Evolutionary conservation across 2,329 filamentous ascomycete genomes (phyloP).

Genomic region (Trichoderma polysporum): DNA sequence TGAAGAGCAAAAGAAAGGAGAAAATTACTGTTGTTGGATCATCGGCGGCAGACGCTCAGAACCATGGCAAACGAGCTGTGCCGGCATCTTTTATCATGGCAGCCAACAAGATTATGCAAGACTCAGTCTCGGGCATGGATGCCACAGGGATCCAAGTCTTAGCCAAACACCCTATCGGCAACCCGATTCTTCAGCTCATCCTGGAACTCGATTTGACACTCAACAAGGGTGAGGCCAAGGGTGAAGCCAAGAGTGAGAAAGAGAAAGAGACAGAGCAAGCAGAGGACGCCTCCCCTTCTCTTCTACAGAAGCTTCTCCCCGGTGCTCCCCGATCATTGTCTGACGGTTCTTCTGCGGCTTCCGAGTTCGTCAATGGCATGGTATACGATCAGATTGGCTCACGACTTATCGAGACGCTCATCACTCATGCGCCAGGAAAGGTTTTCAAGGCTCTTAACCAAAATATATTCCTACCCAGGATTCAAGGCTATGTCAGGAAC

Average conservation of each 20-base stretch:
- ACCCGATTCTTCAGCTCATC: conserved; percentile 88
- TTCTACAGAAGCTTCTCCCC: conserved; percentile 76
- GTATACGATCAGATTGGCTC: conserved; percentile 91
- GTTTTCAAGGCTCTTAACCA: conserved; percentile 86
- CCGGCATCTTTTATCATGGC: conserved; percentile 77
- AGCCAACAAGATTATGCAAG: conserved; percentile 76
- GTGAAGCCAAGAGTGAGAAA: conserved; percentile 35
- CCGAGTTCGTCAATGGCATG: conserved; percentile 77
- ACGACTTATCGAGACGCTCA: conserved; percentile 81
- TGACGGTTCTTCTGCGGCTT: conserved; percentile 70
- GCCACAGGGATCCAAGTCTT: conserved; percentile 78
- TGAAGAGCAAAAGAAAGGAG: conserved; percentile 93
- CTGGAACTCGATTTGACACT: conserved; percentile 80
- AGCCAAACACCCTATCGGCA: conserved; percentile 85
- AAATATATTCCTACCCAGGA: conserved; percentile 74
- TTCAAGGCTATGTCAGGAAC: conserved; percentile 80
- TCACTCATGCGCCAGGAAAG: conserved; percentile 78
- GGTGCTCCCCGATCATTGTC: conserved; percentile 69
- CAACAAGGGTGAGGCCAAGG: conserved; percentile 65
- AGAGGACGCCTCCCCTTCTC: conserved; percentile 43
- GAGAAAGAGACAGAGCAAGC: conserved; percentile 26
- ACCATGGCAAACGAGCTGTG: conserved; percentile 54
- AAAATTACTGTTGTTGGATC: conserved; percentile 64
- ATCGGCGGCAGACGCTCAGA: conserved; percentile 49
- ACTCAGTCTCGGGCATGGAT: conserved; percentile 73